Percentiles rank a stretch among this genome's conserved stretches.
These are phyloP conservation scores for Symbiodinium natans DNA, from an alignment of 73 alveolate genomes.

Conservation along the genomic window DNA sequence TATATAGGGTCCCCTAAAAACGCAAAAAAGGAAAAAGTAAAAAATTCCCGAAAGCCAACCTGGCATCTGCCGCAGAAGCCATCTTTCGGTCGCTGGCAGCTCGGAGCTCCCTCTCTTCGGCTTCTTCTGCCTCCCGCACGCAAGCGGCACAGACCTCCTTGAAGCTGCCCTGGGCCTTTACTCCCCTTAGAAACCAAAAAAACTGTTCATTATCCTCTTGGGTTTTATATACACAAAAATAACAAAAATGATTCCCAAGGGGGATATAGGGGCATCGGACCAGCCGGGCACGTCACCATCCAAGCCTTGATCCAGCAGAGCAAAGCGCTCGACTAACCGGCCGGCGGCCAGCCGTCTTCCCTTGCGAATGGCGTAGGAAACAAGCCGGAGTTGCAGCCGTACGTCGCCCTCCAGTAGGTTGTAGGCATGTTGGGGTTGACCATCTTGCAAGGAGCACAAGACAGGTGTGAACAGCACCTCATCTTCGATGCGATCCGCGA, in stretches of 20 bases:
- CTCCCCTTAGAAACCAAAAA: neutral
- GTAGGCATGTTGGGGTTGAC: constrained; percentile 57
- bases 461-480: constrained; percentile 47
- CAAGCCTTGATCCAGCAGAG: neutral
- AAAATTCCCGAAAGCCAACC: too few relatives aligned
- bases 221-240: neutral
- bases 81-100: constrained; percentile 70
- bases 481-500: constrained; percentile 19
- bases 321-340: constrained; percentile 62
- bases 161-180: neutral
- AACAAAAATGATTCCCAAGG: neutral
- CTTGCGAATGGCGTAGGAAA: constrained; percentile 57
- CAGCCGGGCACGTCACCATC: constrained; percentile 38
- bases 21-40: too few relatives aligned
- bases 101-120: constrained; percentile 69
- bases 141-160: constrained; percentile 34
- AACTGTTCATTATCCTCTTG: too few relatives aligned
- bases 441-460: constrained; percentile 37
- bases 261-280: neutral
- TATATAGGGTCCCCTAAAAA: too few relatives aligned
- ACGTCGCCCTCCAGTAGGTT: constrained; percentile 33
- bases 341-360: constrained; percentile 47
- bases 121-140: constrained; percentile 73
- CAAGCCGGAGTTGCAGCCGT: constrained; percentile 13
- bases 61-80: constrained; percentile 64